phyloP scores from a whole-genome alignment of 768 basidiomycete genomes.

The Pulveroboletus sp. region DNA sequence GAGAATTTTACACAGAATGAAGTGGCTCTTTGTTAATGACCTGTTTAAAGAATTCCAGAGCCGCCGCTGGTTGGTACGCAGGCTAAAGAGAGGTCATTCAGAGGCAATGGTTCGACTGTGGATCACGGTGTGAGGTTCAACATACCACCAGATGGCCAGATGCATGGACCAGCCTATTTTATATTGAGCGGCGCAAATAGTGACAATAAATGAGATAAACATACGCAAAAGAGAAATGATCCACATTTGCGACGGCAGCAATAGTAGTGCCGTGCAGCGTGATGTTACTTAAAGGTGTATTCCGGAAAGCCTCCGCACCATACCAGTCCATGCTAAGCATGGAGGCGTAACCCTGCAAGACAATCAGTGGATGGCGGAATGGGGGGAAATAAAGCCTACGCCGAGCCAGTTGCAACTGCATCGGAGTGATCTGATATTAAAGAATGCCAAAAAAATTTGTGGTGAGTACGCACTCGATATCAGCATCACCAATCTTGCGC shows the following conservation, averaged over 20 bases:
- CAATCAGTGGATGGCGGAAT: background rate
- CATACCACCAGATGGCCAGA: slow-evolving; percentile 65
- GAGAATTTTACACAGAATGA: slow-evolving; percentile 50
- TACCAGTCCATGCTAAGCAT: slow-evolving; percentile 48
- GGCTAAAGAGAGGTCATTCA: slow-evolving; percentile 37
- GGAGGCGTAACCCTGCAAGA: slow-evolving; percentile 30
- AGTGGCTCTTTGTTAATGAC: slow-evolving; percentile 48
- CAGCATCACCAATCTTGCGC: slow-evolving; percentile 26
- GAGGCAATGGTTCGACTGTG: background rate
- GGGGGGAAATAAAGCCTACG: slow-evolving; percentile 28
- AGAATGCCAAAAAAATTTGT: background rate
- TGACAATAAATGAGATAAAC: slow-evolving; percentile 27
- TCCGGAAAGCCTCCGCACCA: slow-evolving; percentile 38
- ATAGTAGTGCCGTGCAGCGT: slow-evolving; percentile 51
- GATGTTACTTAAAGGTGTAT: slow-evolving; percentile 49
- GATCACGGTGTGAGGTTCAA: no score
- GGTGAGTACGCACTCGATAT: slow-evolving; percentile 21
- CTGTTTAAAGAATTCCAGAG: slow-evolving; percentile 59
- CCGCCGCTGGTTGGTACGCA: slow-evolving; percentile 63
- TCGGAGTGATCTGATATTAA: slow-evolving; percentile 1
- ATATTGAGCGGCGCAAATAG: background rate
- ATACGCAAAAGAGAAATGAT: slow-evolving; percentile 66
- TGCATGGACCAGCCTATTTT: slow-evolving; percentile 49
- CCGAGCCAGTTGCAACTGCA: slow-evolving; percentile 25
- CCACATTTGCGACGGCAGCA: slow-evolving; percentile 61